phyloP scores from a whole-genome alignment of 768 basidiomycete genomes.

The Termitomyces sp. region DNA sequence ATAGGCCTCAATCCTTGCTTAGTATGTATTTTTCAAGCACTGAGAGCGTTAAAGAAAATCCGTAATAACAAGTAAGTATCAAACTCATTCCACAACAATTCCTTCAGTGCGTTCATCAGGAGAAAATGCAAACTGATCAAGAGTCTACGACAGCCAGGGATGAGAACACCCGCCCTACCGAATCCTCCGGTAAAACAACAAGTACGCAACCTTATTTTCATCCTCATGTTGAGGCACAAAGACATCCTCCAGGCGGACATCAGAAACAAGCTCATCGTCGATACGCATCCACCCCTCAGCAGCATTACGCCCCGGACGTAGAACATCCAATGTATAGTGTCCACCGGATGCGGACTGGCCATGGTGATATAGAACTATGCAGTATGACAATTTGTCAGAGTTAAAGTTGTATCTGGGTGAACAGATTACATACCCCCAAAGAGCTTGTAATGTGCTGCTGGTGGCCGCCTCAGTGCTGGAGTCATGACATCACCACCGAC shows the following conservation, averaged over 20 bases:
- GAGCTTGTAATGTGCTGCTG: slow-evolving; percentile 62
- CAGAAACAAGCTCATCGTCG: slow-evolving; percentile 85
- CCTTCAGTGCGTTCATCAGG: background rate
- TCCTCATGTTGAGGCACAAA: slow-evolving; percentile 51
- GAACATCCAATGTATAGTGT: slow-evolving; percentile 90
- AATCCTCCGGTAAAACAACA: slow-evolving; percentile 78
- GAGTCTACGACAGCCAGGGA: no score
- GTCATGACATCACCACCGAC: slow-evolving; percentile 70
- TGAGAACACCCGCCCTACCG: slow-evolving; percentile 13
- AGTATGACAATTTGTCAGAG: background rate
- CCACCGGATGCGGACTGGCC: slow-evolving; percentile 87
- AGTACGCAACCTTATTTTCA: slow-evolving; percentile 66
- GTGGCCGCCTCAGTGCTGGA: slow-evolving; percentile 36
- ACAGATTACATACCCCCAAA: slow-evolving; percentile 61
- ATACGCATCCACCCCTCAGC: slow-evolving; percentile 85
- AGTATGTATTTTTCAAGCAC: no score
- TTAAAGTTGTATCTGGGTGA: background rate
- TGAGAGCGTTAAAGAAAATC: no score
- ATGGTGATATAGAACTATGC: slow-evolving; percentile 85
- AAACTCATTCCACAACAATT: background rate
- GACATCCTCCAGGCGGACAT: slow-evolving; percentile 69
- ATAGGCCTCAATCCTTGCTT: no score
- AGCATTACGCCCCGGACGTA: slow-evolving; percentile 62
- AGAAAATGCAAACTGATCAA: background rate
- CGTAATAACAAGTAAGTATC: no score